Base-by-base conservation (phyloP, 495 filamentous ascomycete species). In the Aspergillus coremiiformis region DNA sequence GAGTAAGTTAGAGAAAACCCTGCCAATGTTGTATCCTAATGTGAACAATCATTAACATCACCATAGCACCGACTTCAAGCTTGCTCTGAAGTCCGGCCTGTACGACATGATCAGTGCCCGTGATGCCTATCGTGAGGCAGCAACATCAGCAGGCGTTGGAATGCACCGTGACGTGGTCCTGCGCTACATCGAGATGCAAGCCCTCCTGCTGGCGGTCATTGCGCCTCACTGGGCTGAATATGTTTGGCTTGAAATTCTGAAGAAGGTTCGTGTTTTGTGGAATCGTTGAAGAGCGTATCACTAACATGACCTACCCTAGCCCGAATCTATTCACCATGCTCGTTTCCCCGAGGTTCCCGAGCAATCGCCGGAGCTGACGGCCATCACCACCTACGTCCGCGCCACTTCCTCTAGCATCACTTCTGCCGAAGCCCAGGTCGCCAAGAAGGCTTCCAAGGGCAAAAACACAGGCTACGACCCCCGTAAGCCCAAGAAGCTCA, bases 161-260 rank as follows among this genome's bases (percentile, higher is more conserved):
- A 90, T 96, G 82, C 88, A 96, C 75, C 81, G 80, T 54, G 83
- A 86, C 56, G 71, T 91, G 32, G 74, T 89, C 12, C 62, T 76
- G 54, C 79, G 83, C 57, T 98, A 95, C 67, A 81, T 93, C 52
- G 82, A 90, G 65, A 78, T 93, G n/a, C 92, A 97, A 68, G 84
- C 87, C 46, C 77, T 93, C 33, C 72, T 93, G 56, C 71, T 95
- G 46, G 78, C 83, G 8, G 83, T 85, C 26, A 84, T 93, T 55
- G 85, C 91, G 9, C 93, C 93, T 46, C 93, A 98, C 72, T 98
- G 90, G 87, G 77, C 89, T 46, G 93, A 97, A 59, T 87, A 94
- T 65, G 81, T 98, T 61, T 97, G 89, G 87, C 80, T 83, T 32
- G 90, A 96, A 68, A 77, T 96, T 10, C 83, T 98, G 52, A 77